Base-by-base conservation (phyloP, 2,329 filamentous ascomycete genomes). In the Xylariaceae sp. region DNA sequence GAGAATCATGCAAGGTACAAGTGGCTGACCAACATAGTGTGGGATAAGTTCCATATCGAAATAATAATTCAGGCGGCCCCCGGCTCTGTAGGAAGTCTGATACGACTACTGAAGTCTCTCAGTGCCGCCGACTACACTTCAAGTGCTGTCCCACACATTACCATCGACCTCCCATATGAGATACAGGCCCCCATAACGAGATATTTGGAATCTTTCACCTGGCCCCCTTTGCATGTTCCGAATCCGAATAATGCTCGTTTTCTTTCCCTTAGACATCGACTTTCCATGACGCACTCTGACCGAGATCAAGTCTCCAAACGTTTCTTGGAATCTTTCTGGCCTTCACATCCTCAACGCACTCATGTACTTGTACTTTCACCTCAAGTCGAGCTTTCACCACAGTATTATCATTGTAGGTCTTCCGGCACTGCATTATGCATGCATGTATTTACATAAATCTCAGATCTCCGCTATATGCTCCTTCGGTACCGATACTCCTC, bases 301-400 rank as follows among this genome's bases (percentile, higher is more conserved):
- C 77, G 87, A 39, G 82, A 87, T 55, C 85, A 91, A 58, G 85
- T 86, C 48, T 84, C 89, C 0, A 74, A 86, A 14, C 83, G 86
- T 19, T 88, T 92, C 51, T 71, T 96, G 5, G 91, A 97, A 70
- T 87, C 89, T 0, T 96, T 95, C 66, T 97, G 90, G 77, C 91
- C 94, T 2, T 71, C 74, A 3, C 75, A 82, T 50, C 75, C 82
- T 5, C 65, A 68, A 2, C 69, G 81, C 45, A 85, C 85, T 10
- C 90, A 96, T 65, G 81, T 96, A 2, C 76, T 99, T n/a, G 71
- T 96, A 2, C 78, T 99, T 6, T 91, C 90, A 5, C 82, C 91
- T 1, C 84, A 95, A 58, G 80, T 79, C 1, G 88, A 97, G 65
- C 70, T 97, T 0, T 87, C 89, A 1, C 83, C 85, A 1, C 79